Base-by-base conservation (phyloP, 495 filamentous ascomycete species). In the Cryomyces minteri region DNA sequence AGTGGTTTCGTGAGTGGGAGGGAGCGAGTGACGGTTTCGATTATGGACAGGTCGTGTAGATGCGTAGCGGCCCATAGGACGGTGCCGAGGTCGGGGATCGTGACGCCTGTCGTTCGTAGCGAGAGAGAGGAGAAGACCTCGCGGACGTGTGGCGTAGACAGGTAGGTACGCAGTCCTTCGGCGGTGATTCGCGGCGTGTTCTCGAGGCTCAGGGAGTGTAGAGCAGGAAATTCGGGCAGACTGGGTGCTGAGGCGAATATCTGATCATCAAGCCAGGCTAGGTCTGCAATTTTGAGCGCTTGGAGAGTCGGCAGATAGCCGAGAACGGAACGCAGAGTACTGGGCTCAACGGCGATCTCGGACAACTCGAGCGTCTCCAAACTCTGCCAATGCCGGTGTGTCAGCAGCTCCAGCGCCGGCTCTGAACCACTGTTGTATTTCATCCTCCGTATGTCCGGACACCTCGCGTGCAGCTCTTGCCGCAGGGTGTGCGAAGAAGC, bases 401-500 rank as follows among this genome's bases (percentile, higher is more conserved):
- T 67, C 12, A 95, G 64, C 28, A 74, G 65, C 46, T 82, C 73
- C 48, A 98, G 73, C 57, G 76, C 80, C 37, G 72, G 74, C 65
- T 95, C 90, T 6, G 81, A 70, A 7, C 90, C 90, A 34, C 67
- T 62, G 37, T 70, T 68, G 63, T 92, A 98, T 31, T 69, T 76
- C 86, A 95, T 95, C 53, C 83, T 87, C 41, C 87, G 74, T 29
- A 96, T 62, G 53, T 92, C 76, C 31, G 79, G 73, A 58, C 87
- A 95, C 32, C 82, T 73, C 4, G 74, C 77, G 61, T 88, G 82
- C 30, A 95, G 61, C 56, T 94, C 90, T 48, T 86, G 75, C 49
- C 81, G 77, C 52, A 98, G 58, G 0, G 82, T 75, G 33, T 77
- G 55, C 54, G 79, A 92, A 3, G 73, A 67, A 5, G 75, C 62